These are phyloP conservation scores for Oryza glumipatula DNA, from an alignment of 176 grass and related monocot genomes.

Conservation along the genomic window DNA sequence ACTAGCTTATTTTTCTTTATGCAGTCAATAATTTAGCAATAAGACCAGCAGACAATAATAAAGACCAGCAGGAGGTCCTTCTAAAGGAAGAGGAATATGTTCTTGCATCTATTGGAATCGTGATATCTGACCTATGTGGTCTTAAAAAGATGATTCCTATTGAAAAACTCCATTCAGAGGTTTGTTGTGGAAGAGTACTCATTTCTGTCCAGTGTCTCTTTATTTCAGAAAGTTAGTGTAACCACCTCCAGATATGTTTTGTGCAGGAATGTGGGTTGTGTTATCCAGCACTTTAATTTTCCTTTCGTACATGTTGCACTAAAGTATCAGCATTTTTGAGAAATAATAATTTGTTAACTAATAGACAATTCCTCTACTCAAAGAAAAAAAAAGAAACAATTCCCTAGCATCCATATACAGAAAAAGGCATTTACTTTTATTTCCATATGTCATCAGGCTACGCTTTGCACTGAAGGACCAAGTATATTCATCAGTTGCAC, in stretches of 20 bases:
- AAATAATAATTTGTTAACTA: background rate
- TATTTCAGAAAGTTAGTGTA: background rate
- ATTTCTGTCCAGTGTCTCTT: background rate
- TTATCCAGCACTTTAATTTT: conserved; percentile 5
- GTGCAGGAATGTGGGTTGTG: conserved; percentile 8
- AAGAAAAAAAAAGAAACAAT: background rate
- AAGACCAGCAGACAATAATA: conserved; percentile 46
- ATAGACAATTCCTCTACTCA: too few relatives aligned
- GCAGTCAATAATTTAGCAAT: conserved; percentile 43
- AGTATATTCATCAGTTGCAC: background rate
- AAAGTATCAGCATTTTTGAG: background rate
- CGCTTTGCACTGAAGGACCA: background rate
- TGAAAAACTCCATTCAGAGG: conserved; percentile 60
- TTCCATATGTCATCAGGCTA: background rate
- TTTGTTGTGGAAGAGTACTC: conserved; percentile 43
- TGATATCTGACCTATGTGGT: conserved; percentile 45
- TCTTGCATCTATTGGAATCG: conserved; percentile 39
- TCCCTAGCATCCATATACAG: conserved; percentile 9
- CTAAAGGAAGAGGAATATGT: conserved; percentile 66
- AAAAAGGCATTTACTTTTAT: conserved; percentile 1
- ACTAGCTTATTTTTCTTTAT: conserved; percentile 6
- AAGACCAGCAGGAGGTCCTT: conserved; percentile 26
- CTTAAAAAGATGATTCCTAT: conserved; percentile 51
- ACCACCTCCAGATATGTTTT: background rate
- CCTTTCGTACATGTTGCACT: background rate